Evolutionary conservation across 2,329 filamentous ascomycete genomes (phyloP).

Genomic region (Colletotrichum liaoningense): DNA sequence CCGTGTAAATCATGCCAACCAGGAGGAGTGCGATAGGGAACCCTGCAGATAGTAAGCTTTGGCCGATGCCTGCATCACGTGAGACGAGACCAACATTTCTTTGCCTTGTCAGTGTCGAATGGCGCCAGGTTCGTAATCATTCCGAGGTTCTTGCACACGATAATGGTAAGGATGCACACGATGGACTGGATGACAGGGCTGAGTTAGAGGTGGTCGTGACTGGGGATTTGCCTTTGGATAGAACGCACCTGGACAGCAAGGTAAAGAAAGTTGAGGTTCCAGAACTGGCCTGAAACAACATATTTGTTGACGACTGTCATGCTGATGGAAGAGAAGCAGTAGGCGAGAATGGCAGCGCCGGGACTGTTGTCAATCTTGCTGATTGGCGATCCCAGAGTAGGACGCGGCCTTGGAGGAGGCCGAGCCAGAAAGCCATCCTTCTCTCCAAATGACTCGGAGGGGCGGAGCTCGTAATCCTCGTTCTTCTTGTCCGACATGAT

Average conservation of each 20-base stretch:
- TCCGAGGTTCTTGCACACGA: constrained; percentile 82
- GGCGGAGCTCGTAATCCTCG: constrained; percentile 79
- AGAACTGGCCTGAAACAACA: constrained; percentile 88
- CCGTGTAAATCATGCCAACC: constrained; percentile 99
- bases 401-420: constrained; percentile 49
- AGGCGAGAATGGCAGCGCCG: constrained; percentile 83
- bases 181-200: constrained; percentile 72
- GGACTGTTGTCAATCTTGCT: constrained; percentile 79
- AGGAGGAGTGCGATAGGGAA: constrained; percentile 96
- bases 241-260: constrained; percentile 87
- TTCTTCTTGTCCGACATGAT: constrained; percentile 91
- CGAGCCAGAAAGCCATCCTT: constrained; percentile 62
- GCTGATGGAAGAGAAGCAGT: constrained; percentile 95
- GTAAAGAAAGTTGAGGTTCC: constrained; percentile 98
- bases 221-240: neutral
- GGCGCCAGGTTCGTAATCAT: constrained; percentile 84
- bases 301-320: constrained; percentile 99
- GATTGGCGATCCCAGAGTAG: constrained; percentile 44
- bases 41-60: constrained; percentile 67
- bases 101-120: constrained; percentile 90
- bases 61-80: neutral
- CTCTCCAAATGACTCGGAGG: constrained; percentile 70
- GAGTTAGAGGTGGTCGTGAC: constrained; percentile 8
- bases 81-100: constrained; percentile 77
- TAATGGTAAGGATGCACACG: constrained; percentile 88